Percentiles rank a stretch among this genome's conserved stretches.
Conservation (phyloP, 2,329 filamentous ascomycete genomes). For the Macroventuria anomochaeta region DNA sequence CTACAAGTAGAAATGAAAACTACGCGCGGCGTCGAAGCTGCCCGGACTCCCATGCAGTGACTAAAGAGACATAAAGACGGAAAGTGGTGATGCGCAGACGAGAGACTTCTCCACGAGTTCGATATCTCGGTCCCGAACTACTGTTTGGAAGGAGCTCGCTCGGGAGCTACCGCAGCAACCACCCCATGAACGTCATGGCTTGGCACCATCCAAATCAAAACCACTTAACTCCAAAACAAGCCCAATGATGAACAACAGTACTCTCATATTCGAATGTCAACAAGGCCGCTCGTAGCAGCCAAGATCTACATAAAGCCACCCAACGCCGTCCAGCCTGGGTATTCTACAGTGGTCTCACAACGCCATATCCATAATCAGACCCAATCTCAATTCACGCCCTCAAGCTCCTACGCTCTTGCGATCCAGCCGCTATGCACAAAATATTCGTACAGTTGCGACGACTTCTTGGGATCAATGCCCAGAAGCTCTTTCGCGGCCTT, state of each 20-base stretch:
- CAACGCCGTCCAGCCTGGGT: slow-evolving; percentile 27
- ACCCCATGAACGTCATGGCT: slow-evolving; percentile 12
- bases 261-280: background rate
- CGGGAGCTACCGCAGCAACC: slow-evolving; percentile 16
- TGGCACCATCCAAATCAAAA: background rate
- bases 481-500: slow-evolving; percentile 90
- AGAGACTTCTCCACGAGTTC: slow-evolving; percentile 9
- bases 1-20: background rate
- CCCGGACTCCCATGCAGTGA: slow-evolving; percentile 8
- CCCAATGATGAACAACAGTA: background rate
- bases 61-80: slow-evolving; percentile 30
- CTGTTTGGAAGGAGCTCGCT: slow-evolving; percentile 22
- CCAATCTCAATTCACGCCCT: background rate
- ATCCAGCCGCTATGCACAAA: slow-evolving; percentile 94
- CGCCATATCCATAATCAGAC: background rate
- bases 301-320: background rate
- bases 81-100: slow-evolving; percentile 21
- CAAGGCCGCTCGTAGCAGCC: background rate
- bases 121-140: slow-evolving; percentile 9
- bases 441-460: slow-evolving; percentile 88
- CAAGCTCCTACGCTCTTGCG: slow-evolving; percentile 68
- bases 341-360: slow-evolving; percentile 27
- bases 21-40: slow-evolving; percentile 2
- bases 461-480: slow-evolving; percentile 82
- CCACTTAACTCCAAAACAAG: background rate